Percentiles rank a stretch among this genome's conserved stretches.
Evolutionary conservation across 495 filamentous ascomycete species (phyloP).

Genomic region (Antarctomyces pellizariae): DNA sequence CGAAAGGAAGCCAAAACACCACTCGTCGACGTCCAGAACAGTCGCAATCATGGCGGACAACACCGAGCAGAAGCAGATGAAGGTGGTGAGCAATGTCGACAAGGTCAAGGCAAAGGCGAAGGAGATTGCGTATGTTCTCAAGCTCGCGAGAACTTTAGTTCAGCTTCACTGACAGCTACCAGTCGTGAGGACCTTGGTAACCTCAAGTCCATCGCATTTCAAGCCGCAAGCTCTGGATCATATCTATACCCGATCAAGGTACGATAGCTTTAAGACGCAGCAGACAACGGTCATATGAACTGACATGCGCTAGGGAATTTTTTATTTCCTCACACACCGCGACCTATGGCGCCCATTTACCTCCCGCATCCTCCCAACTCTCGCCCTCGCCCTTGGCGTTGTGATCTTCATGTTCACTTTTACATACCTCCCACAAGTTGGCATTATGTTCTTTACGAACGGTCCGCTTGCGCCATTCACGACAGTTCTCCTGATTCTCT

Average conservation of each 20-base stretch:
- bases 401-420: slow-evolving; percentile 50
- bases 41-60: too few relatives aligned
- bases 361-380: slow-evolving; percentile 40
- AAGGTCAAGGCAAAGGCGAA: slow-evolving; percentile 20
- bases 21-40: too few relatives aligned
- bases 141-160: background rate
- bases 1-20: too few relatives aligned
- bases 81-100: too few relatives aligned
- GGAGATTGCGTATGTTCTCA: slow-evolving; percentile 22
- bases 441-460: slow-evolving; percentile 57
- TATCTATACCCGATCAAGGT: slow-evolving; percentile 76
- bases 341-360: slow-evolving; percentile 43
- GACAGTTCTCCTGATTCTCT: slow-evolving; percentile 53
- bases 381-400: slow-evolving; percentile 34
- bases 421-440: slow-evolving; percentile 76
- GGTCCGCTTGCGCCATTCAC: slow-evolving; percentile 65
- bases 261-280: slow-evolving; percentile 4
- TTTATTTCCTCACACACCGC: slow-evolving; percentile 52
- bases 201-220: slow-evolving; percentile 26
- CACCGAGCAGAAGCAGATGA: too few relatives aligned
- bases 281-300: background rate
- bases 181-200: slow-evolving; percentile 33
- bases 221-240: slow-evolving; percentile 46
- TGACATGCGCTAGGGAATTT: slow-evolving; percentile 32
- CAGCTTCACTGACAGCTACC: slow-evolving; percentile 5